These are phyloP conservation scores for Neurospora sp. DNA, from an alignment of 495 filamentous ascomycete genomes.

Conservation along the genomic window DNA sequence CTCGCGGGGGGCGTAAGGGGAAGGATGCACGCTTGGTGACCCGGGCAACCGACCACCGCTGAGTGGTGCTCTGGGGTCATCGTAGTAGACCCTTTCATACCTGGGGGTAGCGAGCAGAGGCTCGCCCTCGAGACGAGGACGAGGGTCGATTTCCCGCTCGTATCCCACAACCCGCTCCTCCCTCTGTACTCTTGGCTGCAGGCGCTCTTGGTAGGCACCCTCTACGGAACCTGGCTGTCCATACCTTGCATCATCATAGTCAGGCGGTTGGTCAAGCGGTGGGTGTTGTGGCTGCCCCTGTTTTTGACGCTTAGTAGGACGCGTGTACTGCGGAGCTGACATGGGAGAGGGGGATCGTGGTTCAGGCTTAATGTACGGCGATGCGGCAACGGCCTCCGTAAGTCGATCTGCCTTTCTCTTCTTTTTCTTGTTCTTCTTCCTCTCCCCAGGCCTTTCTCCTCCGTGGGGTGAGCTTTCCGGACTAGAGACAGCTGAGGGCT, in stretches of 20 bases:
- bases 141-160: conserved; percentile 13
- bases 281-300: conserved; percentile 34
- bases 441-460: conserved; percentile 27
- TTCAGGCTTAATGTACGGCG: conserved; percentile 74
- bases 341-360: conserved; percentile 74
- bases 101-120: conserved; percentile 16
- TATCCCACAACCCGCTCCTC: conserved; percentile 20
- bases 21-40: conserved; percentile 37
- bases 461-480: conserved; percentile 43
- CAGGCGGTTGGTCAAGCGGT: conserved; percentile 27
- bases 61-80: conserved; percentile 28
- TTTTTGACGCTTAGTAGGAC: conserved; percentile 43
- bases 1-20: conserved; percentile 33
- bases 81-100: conserved; percentile 27
- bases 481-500: conserved; percentile 30
- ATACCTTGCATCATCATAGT: conserved; percentile 34
- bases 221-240: conserved; percentile 15
- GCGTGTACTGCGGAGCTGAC: conserved; percentile 39
- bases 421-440: conserved; percentile 42
- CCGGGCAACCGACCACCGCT: conserved; percentile 37
- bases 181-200: conserved; percentile 12
- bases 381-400: conserved; percentile 25
- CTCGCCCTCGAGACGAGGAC: conserved; percentile 11
- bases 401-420: conserved; percentile 37
- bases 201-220: conserved; percentile 16